Evolutionary conservation across 2,329 filamentous ascomycete genomes (phyloP).

Genomic region (Rosellinia necatrix): DNA sequence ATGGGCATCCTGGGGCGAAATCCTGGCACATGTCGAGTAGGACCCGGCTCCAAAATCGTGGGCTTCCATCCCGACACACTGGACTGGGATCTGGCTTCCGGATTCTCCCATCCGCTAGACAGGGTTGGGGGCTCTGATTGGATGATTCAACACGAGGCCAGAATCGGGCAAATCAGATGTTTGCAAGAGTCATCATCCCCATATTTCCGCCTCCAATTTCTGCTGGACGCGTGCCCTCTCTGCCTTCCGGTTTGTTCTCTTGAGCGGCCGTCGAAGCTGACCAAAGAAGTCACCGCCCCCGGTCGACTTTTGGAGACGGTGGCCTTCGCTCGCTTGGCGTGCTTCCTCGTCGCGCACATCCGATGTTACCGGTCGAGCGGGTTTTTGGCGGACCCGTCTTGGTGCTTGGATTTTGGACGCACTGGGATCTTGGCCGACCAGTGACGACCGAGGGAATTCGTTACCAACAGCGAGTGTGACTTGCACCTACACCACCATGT

Average conservation of each 20-base stretch:
- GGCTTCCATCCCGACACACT: slow-evolving; percentile 31
- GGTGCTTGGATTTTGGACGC: not conserved
- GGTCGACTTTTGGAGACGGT: too few species aligned
- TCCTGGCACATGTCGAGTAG: slow-evolving; percentile 6
- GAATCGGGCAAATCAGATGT: slow-evolving; percentile 15
- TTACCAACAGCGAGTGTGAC: slow-evolving; percentile 10
- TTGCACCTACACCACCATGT: too few species aligned
- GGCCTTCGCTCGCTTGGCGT: too few species aligned
- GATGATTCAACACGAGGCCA: slow-evolving; percentile 24
- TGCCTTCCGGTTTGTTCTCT: slow-evolving; percentile 33
- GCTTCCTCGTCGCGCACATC: slow-evolving; percentile 2
- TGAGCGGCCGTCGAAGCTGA: slow-evolving; percentile 11
- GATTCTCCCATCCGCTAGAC: slow-evolving; percentile 34
- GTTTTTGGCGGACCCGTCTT: slow-evolving; percentile 24
- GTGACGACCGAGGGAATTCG: slow-evolving; percentile 4
- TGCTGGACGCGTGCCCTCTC: slow-evolving; percentile 21
- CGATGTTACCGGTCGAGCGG: slow-evolving; percentile 28
- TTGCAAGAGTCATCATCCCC: not conserved
- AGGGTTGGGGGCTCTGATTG: slow-evolving; percentile 27
- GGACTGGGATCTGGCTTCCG: slow-evolving; percentile 40
- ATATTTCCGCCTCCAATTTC: slow-evolving; percentile 24
- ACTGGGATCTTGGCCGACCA: slow-evolving; percentile 9
- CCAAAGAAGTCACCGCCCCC: slow-evolving; percentile 3
- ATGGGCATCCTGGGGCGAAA: not conserved
- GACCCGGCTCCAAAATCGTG: slow-evolving; percentile 4